A percentile compares a stretch with the other conserved stretches of the same genome.
Conservation (phyloP, 2,329 filamentous ascomycete species). For the Microcera coccophila region DNA sequence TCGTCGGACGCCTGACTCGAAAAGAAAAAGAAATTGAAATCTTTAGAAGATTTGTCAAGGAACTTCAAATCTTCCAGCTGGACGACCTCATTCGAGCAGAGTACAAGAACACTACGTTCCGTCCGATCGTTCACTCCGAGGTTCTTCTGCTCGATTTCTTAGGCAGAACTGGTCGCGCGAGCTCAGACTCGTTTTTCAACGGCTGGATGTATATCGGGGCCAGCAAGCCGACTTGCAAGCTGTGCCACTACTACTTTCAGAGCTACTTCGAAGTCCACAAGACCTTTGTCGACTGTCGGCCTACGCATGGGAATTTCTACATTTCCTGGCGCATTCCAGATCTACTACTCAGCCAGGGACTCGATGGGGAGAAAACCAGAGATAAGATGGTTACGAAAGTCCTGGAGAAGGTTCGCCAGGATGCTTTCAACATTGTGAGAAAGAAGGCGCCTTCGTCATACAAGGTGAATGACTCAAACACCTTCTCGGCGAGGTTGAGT, state of each 20-base stretch:
- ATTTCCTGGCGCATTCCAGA: slow-evolving; percentile 31
- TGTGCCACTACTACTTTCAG: slow-evolving; percentile 31
- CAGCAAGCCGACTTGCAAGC: slow-evolving; percentile 35
- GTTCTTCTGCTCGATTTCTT: slow-evolving; percentile 26
- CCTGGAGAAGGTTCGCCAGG: slow-evolving; percentile 6
- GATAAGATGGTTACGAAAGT: slow-evolving; percentile 8
- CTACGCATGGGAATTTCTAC: slow-evolving; percentile 33
- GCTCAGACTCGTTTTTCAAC: slow-evolving; percentile 24
- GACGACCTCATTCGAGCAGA: slow-evolving; percentile 12
- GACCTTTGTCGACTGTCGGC: slow-evolving; percentile 19
- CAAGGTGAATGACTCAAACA: slow-evolving; percentile 11
- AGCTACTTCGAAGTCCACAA: slow-evolving; percentile 9
- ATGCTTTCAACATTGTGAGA: slow-evolving; percentile 11
- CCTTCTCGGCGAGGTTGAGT: slow-evolving; percentile 2
- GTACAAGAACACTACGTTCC: slow-evolving; percentile 12
- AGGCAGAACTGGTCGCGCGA: slow-evolving; percentile 11
- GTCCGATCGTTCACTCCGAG: slow-evolving; percentile 32
- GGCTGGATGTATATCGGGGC: slow-evolving; percentile 31
- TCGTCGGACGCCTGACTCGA: slow-evolving; percentile 10
- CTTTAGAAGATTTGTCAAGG: slow-evolving; percentile 6
- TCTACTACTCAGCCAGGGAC: slow-evolving; percentile 10
- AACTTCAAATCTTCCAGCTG: slow-evolving; percentile 14
- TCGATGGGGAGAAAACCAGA: neutral
- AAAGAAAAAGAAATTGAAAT: neutral
- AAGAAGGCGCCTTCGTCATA: slow-evolving; percentile 7